These are phyloP conservation scores for Candida sakaeoensis DNA, from an alignment of 805 yeast species.

Conservation along the genomic window DNA sequence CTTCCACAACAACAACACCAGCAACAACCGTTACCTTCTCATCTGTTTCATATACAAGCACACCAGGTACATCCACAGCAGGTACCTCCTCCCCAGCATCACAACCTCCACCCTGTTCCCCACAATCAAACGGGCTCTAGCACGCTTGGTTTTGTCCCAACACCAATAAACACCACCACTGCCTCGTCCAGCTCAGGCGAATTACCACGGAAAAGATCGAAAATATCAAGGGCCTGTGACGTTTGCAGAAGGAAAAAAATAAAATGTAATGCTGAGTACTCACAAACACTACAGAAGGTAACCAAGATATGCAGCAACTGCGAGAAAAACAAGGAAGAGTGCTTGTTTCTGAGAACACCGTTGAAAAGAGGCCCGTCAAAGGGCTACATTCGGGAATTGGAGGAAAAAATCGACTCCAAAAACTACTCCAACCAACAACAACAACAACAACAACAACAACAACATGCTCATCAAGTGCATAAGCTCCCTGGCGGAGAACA, in stretches of 20 bases:
- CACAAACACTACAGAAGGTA: constrained; percentile 42
- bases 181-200: constrained; percentile 1
- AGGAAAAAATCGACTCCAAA: constrained; percentile 30
- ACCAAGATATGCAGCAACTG: constrained; percentile 60
- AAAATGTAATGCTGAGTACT: constrained; percentile 61
- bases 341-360: constrained; percentile 70
- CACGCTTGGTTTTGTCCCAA: too few relatives aligned
- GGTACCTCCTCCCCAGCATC: not conserved
- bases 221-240: constrained; percentile 80
- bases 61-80: not conserved
- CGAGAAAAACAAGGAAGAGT: constrained; percentile 52
- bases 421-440: not conserved
- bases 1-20: not conserved
- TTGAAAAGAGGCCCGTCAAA: constrained; percentile 77
- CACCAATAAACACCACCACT: not conserved
- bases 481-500: constrained; percentile 2
- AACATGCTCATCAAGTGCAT: not conserved
- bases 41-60: not conserved
- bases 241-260: constrained; percentile 73
- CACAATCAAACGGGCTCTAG: too few relatives aligned
- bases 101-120: not conserved
- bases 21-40: not conserved
- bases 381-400: constrained; percentile 53
- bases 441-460: not conserved
- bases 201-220: constrained; percentile 54